These are phyloP conservation scores for Phellopilus nigrolimitatus DNA, from an alignment of 1,284 basidiomycete species.

Conservation along the genomic window DNA sequence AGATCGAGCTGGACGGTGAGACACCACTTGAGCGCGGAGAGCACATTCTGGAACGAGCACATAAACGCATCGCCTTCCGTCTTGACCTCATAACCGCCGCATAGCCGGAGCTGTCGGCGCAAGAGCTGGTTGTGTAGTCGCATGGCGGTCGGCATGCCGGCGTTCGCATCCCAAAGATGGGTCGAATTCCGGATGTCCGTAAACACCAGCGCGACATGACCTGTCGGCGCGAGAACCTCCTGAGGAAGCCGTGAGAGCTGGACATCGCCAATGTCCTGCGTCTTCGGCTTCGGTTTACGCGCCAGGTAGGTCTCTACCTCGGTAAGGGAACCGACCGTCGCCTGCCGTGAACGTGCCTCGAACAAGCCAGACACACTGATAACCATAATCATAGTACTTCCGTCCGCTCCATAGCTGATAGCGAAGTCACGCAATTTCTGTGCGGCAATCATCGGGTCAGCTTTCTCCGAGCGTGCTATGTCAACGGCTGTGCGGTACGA, in stretches of 20 bases:
- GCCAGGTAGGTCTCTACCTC: slow-evolving; percentile 37
- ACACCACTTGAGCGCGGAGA: slow-evolving; percentile 89
- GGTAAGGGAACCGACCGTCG: slow-evolving; percentile 39
- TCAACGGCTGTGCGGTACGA: slow-evolving; percentile 97
- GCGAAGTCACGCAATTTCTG: slow-evolving; percentile 97
- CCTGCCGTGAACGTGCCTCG: slow-evolving; percentile 44
- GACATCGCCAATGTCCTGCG: slow-evolving; percentile 49
- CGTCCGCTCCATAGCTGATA: slow-evolving; percentile 93
- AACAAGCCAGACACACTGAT: slow-evolving; percentile 83
- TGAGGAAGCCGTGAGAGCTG: slow-evolving; percentile 61
- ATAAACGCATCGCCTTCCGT: slow-evolving; percentile 99
- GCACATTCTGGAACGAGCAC: slow-evolving; percentile 92
- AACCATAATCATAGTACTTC: slow-evolving; percentile 98
- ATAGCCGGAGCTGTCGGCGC: slow-evolving; percentile 82
- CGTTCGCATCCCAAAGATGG: slow-evolving; percentile 94
- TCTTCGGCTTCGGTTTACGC: slow-evolving; percentile 30
- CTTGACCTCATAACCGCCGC: slow-evolving; percentile 98
- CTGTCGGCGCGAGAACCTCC: slow-evolving; percentile 85
- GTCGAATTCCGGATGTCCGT: slow-evolving; percentile 99
- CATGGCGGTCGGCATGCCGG: slow-evolving; percentile 95
- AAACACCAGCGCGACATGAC: slow-evolving; percentile 92
- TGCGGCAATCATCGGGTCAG: slow-evolving; percentile 94
- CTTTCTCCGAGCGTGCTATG: slow-evolving; percentile 82
- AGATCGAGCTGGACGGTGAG: slow-evolving; percentile 86
- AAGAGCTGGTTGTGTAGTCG: slow-evolving; percentile 87